Percentiles rank a stretch among this genome's conserved stretches.
Evolutionary conservation across 768 basidiomycete genomes (phyloP).

Genomic region (Pleurotus salmoneostramineus): DNA sequence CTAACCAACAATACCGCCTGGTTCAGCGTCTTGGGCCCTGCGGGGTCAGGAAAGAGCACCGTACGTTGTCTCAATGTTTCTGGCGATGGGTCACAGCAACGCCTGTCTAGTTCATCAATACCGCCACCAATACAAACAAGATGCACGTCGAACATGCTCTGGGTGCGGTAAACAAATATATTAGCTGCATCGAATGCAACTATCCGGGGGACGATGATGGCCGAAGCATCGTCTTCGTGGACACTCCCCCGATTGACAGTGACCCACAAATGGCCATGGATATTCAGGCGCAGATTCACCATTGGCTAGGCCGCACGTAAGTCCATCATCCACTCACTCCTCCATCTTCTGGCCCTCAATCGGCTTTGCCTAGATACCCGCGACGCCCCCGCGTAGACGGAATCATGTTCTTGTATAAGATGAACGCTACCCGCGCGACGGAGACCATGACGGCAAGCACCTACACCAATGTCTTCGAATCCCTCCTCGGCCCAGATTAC

Average conservation of each 20-base stretch:
- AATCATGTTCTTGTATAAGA: slow-evolving; percentile 3
- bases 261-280: neutral
- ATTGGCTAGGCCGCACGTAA: slow-evolving; percentile 4
- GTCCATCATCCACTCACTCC: neutral
- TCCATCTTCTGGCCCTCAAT: neutral
- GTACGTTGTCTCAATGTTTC: slow-evolving; percentile 5
- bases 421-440: neutral
- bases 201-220: slow-evolving; percentile 6
- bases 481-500: slow-evolving; percentile 2
- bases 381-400: slow-evolving; percentile 2
- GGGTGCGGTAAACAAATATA: neutral
- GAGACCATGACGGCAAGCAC: neutral
- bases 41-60: slow-evolving; percentile 12
- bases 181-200: slow-evolving; percentile 2
- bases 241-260: slow-evolving; percentile 7
- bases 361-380: neutral
- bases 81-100: neutral
- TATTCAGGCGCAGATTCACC: neutral
- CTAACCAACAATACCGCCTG: neutral
- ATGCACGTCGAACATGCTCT: slow-evolving; percentile 6
- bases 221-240: slow-evolving; percentile 5
- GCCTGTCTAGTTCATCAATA: slow-evolving; percentile 7
- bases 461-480: neutral
- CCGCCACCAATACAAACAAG: slow-evolving; percentile 2
- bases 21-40: slow-evolving; percentile 10